Evolutionary conservation across 805 yeast species (phyloP).

Genomic region (Candida ulmi): DNA sequence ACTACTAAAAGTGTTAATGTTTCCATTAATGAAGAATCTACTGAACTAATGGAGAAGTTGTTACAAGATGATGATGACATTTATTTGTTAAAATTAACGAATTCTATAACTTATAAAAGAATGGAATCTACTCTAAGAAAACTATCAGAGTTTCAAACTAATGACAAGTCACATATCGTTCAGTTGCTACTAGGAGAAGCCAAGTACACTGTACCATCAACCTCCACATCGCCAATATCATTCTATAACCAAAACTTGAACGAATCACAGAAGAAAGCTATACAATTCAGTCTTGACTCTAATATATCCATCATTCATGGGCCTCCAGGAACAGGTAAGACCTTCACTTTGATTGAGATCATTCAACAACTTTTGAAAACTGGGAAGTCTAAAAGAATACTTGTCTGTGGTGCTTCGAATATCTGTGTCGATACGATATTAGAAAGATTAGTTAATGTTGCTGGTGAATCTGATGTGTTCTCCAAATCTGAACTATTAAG

Average conservation of each 20-base stretch:
- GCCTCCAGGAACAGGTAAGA: conserved; percentile 79
- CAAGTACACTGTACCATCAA: conserved; percentile 3
- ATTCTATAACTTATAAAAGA: conserved; percentile 67
- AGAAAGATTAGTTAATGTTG: conserved; percentile 55
- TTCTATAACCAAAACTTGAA: conserved; percentile 39
- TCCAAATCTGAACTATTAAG: conserved; percentile 52
- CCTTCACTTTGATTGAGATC: conserved; percentile 78
- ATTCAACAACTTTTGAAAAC: conserved; percentile 68
- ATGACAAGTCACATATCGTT: conserved; percentile 30
- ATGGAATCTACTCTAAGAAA: conserved; percentile 76
- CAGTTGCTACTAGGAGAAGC: conserved; percentile 42
- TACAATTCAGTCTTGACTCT: conserved; percentile 56
- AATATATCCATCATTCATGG: conserved; percentile 63
- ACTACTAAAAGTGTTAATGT: neutral
- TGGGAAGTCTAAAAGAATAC: conserved; percentile 47
- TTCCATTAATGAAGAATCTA: conserved; percentile 19
- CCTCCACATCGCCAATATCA: conserved; percentile 12
- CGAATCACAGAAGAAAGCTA: conserved; percentile 66
- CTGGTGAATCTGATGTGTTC: conserved; percentile 15
- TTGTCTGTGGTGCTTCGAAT: conserved; percentile 94
- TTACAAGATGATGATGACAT: conserved; percentile 38
- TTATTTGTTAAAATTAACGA: conserved; percentile 54
- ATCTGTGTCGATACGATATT: conserved; percentile 87
- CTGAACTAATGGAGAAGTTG: conserved; percentile 44
- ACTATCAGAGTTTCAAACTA: conserved; percentile 41